These are phyloP conservation scores for Acacia melanoxylon DNA, from an alignment of 306 rosid genomes.

Conservation along the genomic window DNA sequence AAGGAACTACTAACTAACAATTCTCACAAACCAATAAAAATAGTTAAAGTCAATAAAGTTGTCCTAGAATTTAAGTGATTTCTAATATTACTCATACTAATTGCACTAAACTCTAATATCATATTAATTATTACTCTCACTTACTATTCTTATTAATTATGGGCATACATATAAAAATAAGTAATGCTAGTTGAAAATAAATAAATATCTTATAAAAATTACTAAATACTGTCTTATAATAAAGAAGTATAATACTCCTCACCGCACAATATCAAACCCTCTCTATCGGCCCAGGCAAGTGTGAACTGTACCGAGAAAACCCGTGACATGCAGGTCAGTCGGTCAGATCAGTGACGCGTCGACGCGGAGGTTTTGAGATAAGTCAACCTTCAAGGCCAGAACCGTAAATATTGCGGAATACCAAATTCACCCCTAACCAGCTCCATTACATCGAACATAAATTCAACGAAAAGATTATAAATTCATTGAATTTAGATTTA, in stretches of 20 bases:
- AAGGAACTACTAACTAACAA: too few relatives aligned
- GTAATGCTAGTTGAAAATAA: too few relatives aligned
- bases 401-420: not conserved
- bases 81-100: too few relatives aligned
- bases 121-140: too few relatives aligned
- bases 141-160: too few relatives aligned
- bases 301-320: not conserved
- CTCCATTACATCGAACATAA: not conserved
- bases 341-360: constrained; percentile 12
- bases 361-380: not conserved
- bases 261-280: not conserved
- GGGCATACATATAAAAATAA: too few relatives aligned
- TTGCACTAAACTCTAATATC: too few relatives aligned
- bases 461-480: not conserved
- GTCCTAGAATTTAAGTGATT: too few relatives aligned
- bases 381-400: constrained; percentile 38
- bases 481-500: not conserved
- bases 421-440: not conserved
- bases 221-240: too few relatives aligned
- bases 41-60: too few relatives aligned
- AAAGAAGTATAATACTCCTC: not conserved
- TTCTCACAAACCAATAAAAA: too few relatives aligned
- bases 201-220: too few relatives aligned
- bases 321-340: not conserved
- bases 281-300: not conserved